These are phyloP conservation scores for Fusarium sarcochroum DNA, from an alignment of 2,329 filamentous ascomycete species.

Conservation along the genomic window DNA sequence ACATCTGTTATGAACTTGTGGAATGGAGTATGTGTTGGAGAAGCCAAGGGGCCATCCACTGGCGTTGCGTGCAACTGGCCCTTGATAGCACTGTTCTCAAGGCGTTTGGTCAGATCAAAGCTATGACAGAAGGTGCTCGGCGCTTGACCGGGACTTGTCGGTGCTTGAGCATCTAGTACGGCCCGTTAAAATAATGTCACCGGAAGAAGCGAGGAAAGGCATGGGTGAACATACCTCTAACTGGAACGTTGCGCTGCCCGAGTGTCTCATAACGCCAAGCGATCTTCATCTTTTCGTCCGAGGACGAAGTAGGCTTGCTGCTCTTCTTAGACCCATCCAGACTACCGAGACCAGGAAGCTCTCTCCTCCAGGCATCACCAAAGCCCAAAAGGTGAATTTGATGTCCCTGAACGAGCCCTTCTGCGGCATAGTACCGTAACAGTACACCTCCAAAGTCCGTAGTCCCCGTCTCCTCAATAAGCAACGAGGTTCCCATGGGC, in stretches of 20 bases:
- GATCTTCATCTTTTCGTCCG: conserved; percentile 93
- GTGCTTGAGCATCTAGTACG: conserved; percentile 38
- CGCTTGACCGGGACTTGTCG: conserved; percentile 41
- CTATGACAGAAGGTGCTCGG: conserved; percentile 74
- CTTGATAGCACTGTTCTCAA: conserved; percentile 64
- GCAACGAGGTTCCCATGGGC: conserved; percentile 81
- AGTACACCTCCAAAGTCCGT: conserved; percentile 93
- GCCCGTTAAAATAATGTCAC: conserved; percentile 3
- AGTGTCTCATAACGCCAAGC: conserved; percentile 96
- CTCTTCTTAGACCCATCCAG: conserved; percentile 56
- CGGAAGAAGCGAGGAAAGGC: not conserved
- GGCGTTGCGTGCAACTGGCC: conserved; percentile 67
- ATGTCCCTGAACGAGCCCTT: conserved; percentile 93
- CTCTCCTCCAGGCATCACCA: conserved; percentile 83
- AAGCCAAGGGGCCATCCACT: conserved; percentile 51
- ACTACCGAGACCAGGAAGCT: conserved; percentile 80
- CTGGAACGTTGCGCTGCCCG: conserved; percentile 74
- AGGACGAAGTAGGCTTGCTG: conserved; percentile 56
- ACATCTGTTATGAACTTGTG: conserved; percentile 73
- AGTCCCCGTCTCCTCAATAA: conserved; percentile 90
- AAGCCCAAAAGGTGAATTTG: conserved; percentile 87
- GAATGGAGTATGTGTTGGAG: conserved; percentile 60
- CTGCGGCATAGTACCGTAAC: conserved; percentile 90
- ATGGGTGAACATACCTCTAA: conserved; percentile 69
- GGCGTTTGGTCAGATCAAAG: conserved; percentile 78